phyloP scores from a whole-genome alignment of 1,284 basidiomycete species.

The Ceratobasidium sp. region DNA sequence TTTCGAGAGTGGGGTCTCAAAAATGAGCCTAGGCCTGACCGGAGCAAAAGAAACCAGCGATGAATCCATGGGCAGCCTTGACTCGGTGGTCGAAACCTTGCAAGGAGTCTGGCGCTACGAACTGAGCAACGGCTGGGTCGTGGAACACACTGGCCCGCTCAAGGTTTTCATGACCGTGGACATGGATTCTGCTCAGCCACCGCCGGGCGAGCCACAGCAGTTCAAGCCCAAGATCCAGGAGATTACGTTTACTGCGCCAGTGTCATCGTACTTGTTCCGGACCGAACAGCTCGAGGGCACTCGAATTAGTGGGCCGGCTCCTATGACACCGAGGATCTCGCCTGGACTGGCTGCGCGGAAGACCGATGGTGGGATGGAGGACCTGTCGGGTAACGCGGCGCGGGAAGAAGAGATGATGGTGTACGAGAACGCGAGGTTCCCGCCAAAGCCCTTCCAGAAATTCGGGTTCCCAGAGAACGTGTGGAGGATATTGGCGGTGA shows the following conservation, averaged over 20 bases:
- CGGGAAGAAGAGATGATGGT: constrained; percentile 23
- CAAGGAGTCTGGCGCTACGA: constrained; percentile 35
- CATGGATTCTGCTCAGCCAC: background rate
- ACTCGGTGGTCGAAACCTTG: constrained; percentile 7
- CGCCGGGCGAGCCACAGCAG: constrained; percentile 1
- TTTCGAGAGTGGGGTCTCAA: constrained; percentile 27
- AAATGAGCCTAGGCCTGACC: constrained; percentile 27
- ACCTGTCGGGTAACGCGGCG: background rate
- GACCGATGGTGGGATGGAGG: constrained; percentile 3
- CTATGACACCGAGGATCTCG: constrained; percentile 40
- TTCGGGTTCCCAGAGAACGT: constrained; percentile 27
- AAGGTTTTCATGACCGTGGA: background rate
- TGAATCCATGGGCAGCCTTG: background rate
- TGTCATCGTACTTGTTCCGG: constrained; percentile 19
- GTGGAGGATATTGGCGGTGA: constrained; percentile 34
- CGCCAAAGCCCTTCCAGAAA: constrained; percentile 35
- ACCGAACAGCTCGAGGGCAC: constrained; percentile 17
- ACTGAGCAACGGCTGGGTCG: constrained; percentile 32
- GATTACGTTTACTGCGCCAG: constrained; percentile 23
- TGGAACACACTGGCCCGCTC: constrained; percentile 25
- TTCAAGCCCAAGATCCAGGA: constrained; percentile 23
- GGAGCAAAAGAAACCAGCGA: constrained; percentile 22
- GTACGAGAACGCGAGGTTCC: constrained; percentile 32
- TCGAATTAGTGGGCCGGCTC: constrained; percentile 6
- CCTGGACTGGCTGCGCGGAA: constrained; percentile 34